Evolutionary conservation across 805 yeast genomes (phyloP).

Genomic region (Ogataea ramenticola): DNA sequence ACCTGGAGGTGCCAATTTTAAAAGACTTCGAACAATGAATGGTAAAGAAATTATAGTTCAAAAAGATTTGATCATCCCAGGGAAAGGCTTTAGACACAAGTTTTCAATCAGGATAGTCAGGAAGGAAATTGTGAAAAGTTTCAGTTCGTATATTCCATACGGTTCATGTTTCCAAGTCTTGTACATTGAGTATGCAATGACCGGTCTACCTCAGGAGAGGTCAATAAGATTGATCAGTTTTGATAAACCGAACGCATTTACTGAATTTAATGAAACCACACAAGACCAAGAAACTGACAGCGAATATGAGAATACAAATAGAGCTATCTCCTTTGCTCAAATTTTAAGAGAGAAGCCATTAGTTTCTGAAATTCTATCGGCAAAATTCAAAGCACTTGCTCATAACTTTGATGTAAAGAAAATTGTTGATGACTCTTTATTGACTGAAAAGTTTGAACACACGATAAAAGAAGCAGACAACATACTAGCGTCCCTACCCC

Average conservation of each 20-base stretch:
- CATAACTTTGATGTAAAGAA: conserved; percentile 22
- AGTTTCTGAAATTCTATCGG: conserved; percentile 30
- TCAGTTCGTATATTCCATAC: conserved; percentile 52
- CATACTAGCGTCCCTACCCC: conserved; percentile 22
- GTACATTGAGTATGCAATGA: conserved; percentile 48
- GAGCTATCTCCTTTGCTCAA: conserved; percentile 27
- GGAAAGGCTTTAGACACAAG: conserved; percentile 48
- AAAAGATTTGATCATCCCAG: conserved; percentile 47
- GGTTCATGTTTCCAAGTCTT: conserved; percentile 51
- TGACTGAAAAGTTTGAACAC: not conserved
- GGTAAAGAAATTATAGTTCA: conserved; percentile 49
- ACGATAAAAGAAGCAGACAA: conserved; percentile 17
- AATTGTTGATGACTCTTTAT: not conserved
- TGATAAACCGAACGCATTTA: not conserved
- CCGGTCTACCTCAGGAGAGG: conserved; percentile 31
- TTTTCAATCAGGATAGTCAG: conserved; percentile 35
- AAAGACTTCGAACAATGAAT: conserved; percentile 42
- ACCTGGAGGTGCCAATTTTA: conserved; percentile 20
- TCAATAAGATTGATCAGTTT: not conserved
- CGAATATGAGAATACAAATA: not conserved
- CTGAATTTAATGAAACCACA: not conserved
- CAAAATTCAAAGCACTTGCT: conserved; percentile 31
- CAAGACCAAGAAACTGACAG: not conserved
- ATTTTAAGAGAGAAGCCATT: conserved; percentile 32
- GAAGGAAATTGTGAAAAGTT: conserved; percentile 43